phyloP scores from a whole-genome alignment of 1,284 basidiomycete genomes.

The Tremellales sp. region DNA sequence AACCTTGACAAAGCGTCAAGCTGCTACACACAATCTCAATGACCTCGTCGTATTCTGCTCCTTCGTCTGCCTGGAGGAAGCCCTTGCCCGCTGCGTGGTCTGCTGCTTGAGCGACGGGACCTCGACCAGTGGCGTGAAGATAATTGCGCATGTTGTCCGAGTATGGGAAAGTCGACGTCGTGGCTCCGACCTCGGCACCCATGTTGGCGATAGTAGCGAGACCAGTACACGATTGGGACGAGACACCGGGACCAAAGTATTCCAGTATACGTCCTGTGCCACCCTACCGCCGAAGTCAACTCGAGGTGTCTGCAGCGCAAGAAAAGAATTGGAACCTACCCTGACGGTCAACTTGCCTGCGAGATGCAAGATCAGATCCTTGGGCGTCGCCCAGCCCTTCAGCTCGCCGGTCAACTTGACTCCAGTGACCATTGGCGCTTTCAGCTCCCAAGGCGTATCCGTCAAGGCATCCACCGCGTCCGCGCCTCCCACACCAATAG shows the following conservation, averaged over 20 bases:
- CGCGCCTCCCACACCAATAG: conserved; percentile 97
- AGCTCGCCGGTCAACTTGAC: conserved; percentile 86
- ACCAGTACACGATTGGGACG: conserved; percentile 87
- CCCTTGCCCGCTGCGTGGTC: conserved; percentile 74
- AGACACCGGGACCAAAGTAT: conserved; percentile 95
- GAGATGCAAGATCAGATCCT: conserved; percentile 92
- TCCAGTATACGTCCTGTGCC: conserved; percentile 96
- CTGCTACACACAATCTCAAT: conserved; percentile 74
- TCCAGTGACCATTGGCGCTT: conserved; percentile 87
- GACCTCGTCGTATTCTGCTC: conserved; percentile 92
- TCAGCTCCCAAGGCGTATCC: conserved; percentile 96
- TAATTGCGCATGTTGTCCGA: conserved; percentile 84
- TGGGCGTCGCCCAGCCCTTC: conserved; percentile 89
- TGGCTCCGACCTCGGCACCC: conserved; percentile 99
- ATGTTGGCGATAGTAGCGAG: conserved; percentile 95
- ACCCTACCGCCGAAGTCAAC: conserved; percentile 58
- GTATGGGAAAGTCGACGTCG: conserved; percentile 96
- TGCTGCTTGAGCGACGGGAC: conserved; percentile 80
- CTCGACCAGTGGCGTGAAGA: conserved; percentile 82
- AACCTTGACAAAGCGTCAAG: background rate
- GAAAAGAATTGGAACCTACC: conserved; percentile 52
- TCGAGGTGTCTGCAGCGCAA: background rate
- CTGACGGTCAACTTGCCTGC: conserved; percentile 92
- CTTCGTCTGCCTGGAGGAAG: conserved; percentile 78
- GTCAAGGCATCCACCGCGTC: conserved; percentile 99